Evolutionary conservation across 1,284 basidiomycete genomes (phyloP).

Genomic region (Rhodotorula mucilaginosa): DNA sequence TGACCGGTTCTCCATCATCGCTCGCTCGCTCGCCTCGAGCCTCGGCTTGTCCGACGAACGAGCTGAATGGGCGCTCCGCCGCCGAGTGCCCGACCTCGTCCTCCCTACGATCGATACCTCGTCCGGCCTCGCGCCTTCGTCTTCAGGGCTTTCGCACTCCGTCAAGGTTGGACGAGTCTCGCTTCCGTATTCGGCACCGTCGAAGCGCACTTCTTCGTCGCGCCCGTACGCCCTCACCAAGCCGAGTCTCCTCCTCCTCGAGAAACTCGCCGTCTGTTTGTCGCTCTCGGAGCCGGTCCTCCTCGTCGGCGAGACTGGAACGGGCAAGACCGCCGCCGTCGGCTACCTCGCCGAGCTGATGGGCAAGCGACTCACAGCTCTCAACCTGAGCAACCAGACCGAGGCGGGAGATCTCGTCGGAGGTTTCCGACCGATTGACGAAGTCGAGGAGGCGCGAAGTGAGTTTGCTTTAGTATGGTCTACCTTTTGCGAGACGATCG

Average conservation of each 20-base stretch:
- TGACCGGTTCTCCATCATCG: conserved; percentile 30
- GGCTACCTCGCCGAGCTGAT: conserved; percentile 83
- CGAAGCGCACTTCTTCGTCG: conserved; percentile 32
- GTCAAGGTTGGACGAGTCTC: conserved; percentile 43
- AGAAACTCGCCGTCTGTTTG: conserved; percentile 74
- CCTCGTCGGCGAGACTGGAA: conserved; percentile 96
- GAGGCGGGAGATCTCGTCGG: conserved; percentile 93
- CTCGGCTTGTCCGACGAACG: conserved; percentile 38
- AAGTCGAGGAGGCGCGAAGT: conserved; percentile 44
- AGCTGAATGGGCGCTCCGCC: conserved; percentile 39
- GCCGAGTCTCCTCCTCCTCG: conserved; percentile 76
- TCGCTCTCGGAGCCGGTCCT: conserved; percentile 78
- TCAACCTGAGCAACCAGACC: conserved; percentile 96
- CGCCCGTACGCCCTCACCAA: conserved; percentile 84
- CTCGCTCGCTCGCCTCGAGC: conserved; percentile 22
- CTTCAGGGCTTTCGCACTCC: conserved; percentile 1
- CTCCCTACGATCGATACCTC: conserved; percentile 33
- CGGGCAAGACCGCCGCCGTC: conserved; percentile 93
- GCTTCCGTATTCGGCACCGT: conserved; percentile 34
- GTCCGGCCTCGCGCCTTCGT: conserved; percentile 16
- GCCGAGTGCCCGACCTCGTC: conserved; percentile 39
- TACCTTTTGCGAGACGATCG: neutral
- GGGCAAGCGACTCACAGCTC: conserved; percentile 72
- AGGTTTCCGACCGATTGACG: conserved; percentile 92
- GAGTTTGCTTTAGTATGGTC: conserved; percentile 9